phyloP scores from a whole-genome alignment of 73 alveolate species.

The Vitrella brassicaformis region DNA sequence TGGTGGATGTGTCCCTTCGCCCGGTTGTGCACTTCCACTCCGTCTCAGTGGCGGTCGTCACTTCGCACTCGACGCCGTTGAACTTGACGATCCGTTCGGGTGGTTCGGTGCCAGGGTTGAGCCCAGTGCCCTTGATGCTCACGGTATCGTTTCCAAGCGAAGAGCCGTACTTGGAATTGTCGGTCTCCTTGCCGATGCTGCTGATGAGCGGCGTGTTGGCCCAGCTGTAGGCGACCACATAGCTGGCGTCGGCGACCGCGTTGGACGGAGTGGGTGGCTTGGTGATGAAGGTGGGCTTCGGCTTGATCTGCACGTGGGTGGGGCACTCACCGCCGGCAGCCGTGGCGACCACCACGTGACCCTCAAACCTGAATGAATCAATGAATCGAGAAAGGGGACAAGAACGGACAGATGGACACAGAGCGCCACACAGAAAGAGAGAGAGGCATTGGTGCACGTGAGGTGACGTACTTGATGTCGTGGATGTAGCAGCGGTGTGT shows the following conservation, averaged over 20 bases:
- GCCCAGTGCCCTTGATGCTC: neutral
- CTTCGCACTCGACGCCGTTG: neutral
- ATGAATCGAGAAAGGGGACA: too few relatives aligned
- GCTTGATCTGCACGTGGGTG: neutral
- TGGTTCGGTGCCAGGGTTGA: too few relatives aligned
- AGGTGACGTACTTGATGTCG: neutral
- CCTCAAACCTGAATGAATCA: too few relatives aligned
- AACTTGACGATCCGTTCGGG: neutral
- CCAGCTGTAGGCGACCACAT: neutral
- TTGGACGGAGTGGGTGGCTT: neutral
- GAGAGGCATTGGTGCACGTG: too few relatives aligned
- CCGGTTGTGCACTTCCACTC: too few relatives aligned
- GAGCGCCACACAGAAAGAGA: too few relatives aligned
- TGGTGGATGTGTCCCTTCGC: too few relatives aligned
- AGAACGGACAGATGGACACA: too few relatives aligned
- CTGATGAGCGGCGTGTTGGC: neutral
- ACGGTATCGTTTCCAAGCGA: neutral
- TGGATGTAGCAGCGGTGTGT: neutral
- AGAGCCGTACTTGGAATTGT: too few relatives aligned
- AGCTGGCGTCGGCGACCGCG: too few relatives aligned
- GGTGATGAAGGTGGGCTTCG: neutral
- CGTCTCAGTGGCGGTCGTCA: too few relatives aligned
- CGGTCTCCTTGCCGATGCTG: neutral
- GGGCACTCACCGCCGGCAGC: neutral
- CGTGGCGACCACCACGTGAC: neutral